Base-by-base conservation (phyloP, 768 basidiomycete species). In the Antrodiella citrinella region DNA sequence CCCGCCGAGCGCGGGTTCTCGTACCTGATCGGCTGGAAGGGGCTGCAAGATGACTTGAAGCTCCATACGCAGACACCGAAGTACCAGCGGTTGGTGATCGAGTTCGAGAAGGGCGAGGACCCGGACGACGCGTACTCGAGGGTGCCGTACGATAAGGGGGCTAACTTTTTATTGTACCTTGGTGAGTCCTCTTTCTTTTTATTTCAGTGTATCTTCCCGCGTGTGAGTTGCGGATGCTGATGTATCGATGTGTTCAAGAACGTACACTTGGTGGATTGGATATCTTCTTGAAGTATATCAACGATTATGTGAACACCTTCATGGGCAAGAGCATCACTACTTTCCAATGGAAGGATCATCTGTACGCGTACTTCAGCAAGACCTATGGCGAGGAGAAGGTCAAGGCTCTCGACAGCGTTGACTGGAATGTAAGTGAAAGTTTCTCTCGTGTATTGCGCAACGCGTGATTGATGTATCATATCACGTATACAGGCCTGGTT, bases 101-200 rank as follows among this genome's bases (percentile, higher is more conserved):
- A 80, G 20, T 91, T 86, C 56, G 77, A 84, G 39, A 64, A 71
- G 41, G 84, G 86, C 12, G 79, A 91, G 66, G 82, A 86, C 60
- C 80, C 86, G 1, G 87, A 92, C 59, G 84, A 84, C 44, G 84
- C 86, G 4, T 91, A 85, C 65, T 74, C 71, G 53, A 63, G 72
- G 46, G 72, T 96, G 42, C 86, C 93, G 1, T 95, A 95, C 57
- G 86, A 88, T 63, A 89, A 94, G 67, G 94, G 94, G 21, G 76
- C 89, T 4, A 95, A 92, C 63, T 81, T 98, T 58, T 70, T 98
- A 13, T 76, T 94, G 15, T 76, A 89, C 62, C 74, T 97, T 19
- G 93, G 87, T 87, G 49, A 49, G 74, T 58, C 13, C 4, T 11
- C n/a, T n/a, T n/a, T n/a, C n/a, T n/a, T n/a, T n/a, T n/a, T n/a